phyloP scores from a whole-genome alignment of 148 eudicot species.

The Chenopodium berlandieri region DNA sequence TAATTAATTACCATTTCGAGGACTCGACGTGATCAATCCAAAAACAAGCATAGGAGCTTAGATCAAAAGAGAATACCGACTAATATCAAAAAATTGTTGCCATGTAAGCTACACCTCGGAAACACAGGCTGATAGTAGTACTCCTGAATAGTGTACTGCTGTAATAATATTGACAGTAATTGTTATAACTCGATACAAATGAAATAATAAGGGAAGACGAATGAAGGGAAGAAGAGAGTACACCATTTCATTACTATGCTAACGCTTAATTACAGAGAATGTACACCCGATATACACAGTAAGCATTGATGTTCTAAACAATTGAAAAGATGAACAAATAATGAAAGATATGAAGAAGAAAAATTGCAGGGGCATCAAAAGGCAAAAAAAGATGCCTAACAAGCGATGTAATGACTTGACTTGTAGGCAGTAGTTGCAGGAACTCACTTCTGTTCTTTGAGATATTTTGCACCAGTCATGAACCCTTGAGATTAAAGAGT shows the following conservation, averaged over 20 bases:
- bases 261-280: constrained; percentile 13
- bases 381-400: constrained; percentile 19
- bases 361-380: background rate
- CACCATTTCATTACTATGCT: constrained; percentile 5
- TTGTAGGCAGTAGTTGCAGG: background rate
- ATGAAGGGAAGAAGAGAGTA: background rate
- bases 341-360: background rate
- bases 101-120: background rate
- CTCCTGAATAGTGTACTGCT: too few relatives aligned
- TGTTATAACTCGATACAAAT: background rate
- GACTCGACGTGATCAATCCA: too few relatives aligned
- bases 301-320: background rate
- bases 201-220: background rate
- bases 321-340: background rate
- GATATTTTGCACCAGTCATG: background rate
- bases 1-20: too few relatives aligned
- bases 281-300: constrained; percentile 9
- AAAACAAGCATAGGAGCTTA: too few relatives aligned
- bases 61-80: too few relatives aligned
- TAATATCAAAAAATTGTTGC: background rate
- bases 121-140: background rate
- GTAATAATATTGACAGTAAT: too few relatives aligned
- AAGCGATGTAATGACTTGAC: constrained; percentile 3
- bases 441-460: background rate
- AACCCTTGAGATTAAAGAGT: background rate